Evolutionary conservation across 225 moss, liverwort and hornwort species (phyloP), one percentile per base, ranked within the genome.

Genomic region (Anthoceros angustus): DNA sequence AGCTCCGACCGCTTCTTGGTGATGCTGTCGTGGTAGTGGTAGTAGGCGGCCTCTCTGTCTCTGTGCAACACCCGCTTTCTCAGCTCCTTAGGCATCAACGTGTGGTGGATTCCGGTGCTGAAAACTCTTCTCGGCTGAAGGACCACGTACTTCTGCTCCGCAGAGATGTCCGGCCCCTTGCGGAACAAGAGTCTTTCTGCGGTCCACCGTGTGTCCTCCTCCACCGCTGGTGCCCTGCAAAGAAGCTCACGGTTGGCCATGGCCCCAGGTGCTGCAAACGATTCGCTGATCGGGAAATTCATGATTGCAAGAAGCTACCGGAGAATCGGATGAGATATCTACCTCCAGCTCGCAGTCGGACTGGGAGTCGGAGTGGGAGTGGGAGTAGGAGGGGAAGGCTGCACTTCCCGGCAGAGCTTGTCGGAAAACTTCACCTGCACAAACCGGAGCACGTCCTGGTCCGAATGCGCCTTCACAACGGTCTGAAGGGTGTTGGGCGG

Each of bases 11-110:
- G 18, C n/a, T 55, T 55, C 55, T 55, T 55, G 55, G 8, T 55
- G 55, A 55, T 20, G n/a, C 55, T 55, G 55, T 23, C 55, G 55
- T 55, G 55, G 55, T 55, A 55, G 55, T 55, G 55, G 55, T 55
- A 55, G 55, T 18, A 55, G 55, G n/a, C 55, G 14, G 55, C 55
- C 14, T 55, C 55, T 23, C n/a, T 20, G n/a, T 20, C 55, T 15
- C 18, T 18, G 14, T 55, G n/a, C 55, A 55, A 23, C 55, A 18
- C 16, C 16, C 23, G 55, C 55, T 18, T 23, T 18, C 14, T 18
- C n/a, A 18, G 55, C n/a, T 55, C n/a, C 55, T 15, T 15, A 12
- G 18, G 55, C 55, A 55, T 23, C 18, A 55, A 23, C 10, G 23
- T 23, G 7, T 18, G 23, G n/a, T 23, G 55, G 55, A 55, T 55